Base-by-base conservation (phyloP, 1,139 yeast genomes). In the Taphrina communis region DNA sequence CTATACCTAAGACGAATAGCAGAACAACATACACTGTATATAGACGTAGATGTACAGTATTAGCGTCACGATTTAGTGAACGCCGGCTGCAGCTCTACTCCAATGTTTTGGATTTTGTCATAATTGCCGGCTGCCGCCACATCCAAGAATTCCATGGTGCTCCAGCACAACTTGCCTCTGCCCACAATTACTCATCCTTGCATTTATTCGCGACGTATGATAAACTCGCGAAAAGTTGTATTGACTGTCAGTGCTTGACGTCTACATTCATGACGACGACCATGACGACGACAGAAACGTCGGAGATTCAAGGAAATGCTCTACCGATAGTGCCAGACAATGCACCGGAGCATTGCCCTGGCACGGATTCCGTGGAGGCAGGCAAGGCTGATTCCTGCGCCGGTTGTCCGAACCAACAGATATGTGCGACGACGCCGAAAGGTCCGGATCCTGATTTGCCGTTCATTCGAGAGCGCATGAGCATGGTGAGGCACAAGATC, bases 381-480 rank as follows among this genome's bases (percentile, higher is more conserved):
- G 99, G 99, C 8, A 86, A 88, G 75, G 94, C 91, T 1, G 97
- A 90, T 76, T 97, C 98, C 14, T 95, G 99, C 77, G 83, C 81
- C 17, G 97, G 97, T 17, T 95, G 99, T 80, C 96, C 98, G 19
- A 94, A 95, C 78, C 93, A 94, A 78, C 86, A 84, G 66, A 89
- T 93, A 4, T 95, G 99, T 79, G 88, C 93, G 65, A 85, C 95
- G 4, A 80, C 89, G 14, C 97, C 97, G 1, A 88, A 89, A 75
- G 98, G 97, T 0, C 98, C 98, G 0, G 99, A 95, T 77, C 97
- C 97, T 0, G 99, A 95, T 77, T 80, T 94, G 63, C 91, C 94
- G 0, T 73, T 85, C n/a, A 94, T 95, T 66, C 86, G 86, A 56
- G 84, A 85, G 63, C 83, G 94, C 69, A 80, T 94, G 70, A 78